Evolutionary conservation across 1,139 yeast genomes (phyloP), one percentile per base, ranked within the genome.

Genomic region (Lodderomyces metapsilosis): DNA sequence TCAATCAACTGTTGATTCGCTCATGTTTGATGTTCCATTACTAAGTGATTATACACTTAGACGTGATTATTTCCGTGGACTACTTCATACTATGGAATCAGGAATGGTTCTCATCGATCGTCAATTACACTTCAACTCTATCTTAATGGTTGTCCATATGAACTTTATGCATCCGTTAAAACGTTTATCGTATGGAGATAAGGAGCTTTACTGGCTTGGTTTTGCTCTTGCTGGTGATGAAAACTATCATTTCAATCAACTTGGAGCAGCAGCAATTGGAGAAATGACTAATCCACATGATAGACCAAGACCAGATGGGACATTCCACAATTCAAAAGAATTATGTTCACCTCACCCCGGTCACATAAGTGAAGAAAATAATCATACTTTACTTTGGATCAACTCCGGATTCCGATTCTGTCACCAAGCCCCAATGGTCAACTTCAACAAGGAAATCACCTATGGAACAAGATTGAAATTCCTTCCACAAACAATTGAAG

Each of bases 281-380:
- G 48, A 44, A 15, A 47, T 52, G 23, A 63, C 69, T 11, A 61
- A 64, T 4, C 45, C 39, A 12, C 40, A 34, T 20, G 60, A 62
- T 12, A 44, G 63, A 39, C 21, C 28, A 13, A 54, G 49, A 34
- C 30, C 43, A 6, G 52, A 58, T 25, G 64, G 64, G 2, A 43
- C 51, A 9, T 42, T 51, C 1, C 52, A 51, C 38, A 38, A 46
- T 12, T 50, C 65, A 6, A 48, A 43, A 41, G 78, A 73, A 48
- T 33, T 71, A 5, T 71, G 77, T 44, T 62, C 74, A 4, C 64
- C 71, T 11, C 77, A 71, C 49, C 77, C 78, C 1, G 77, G 71
- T 5, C 77, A 72, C 49, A 46, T 62, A 36, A 54, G 52, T 45
- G 64, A 62, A 16, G 64, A 60, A 43, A 68, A 62, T 45, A 58